A percentile compares a stretch with the other conserved stretches of the same genome.
phyloP scores from a whole-genome alignment of 345 rosid genomes.

The Corchorus olitorius region DNA sequence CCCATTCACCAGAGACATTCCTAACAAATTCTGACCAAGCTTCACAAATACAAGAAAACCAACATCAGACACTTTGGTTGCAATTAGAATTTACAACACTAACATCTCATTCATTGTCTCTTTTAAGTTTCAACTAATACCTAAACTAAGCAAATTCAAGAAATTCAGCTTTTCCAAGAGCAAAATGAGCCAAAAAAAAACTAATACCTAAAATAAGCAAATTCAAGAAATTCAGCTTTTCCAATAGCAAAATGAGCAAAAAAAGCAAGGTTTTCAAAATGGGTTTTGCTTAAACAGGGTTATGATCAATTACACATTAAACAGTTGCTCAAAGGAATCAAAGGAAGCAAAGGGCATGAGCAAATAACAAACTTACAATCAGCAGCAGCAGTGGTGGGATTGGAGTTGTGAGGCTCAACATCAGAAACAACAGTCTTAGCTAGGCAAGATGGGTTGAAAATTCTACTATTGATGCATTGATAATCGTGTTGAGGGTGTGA shows the following conservation, averaged over 20 bases:
- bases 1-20: constrained; percentile 94
- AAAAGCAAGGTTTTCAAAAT: constrained; percentile 13
- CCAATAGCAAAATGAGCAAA: neutral
- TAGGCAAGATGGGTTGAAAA: constrained; percentile 18
- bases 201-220: neutral
- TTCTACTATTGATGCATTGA: neutral
- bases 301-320: neutral
- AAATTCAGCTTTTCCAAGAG: neutral
- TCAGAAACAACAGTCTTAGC: constrained; percentile 25
- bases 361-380: constrained; percentile 24
- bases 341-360: neutral
- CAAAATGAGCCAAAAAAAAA: constrained; percentile 1
- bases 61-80: neutral
- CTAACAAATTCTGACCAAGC: constrained; percentile 77
- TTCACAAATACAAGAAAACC: constrained; percentile 14
- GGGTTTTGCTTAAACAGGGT: constrained; percentile 7
- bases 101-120: neutral
- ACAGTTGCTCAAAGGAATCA: constrained; percentile 15
- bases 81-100: constrained; percentile 19
- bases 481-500: neutral
- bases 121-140: neutral
- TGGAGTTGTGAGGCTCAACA: constrained; percentile 21
- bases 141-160: neutral
- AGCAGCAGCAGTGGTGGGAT: constrained; percentile 5
- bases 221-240: neutral